Evolutionary conservation across 139 green algal species (phyloP).

Genomic region (Ettlia oleoabundans): DNA sequence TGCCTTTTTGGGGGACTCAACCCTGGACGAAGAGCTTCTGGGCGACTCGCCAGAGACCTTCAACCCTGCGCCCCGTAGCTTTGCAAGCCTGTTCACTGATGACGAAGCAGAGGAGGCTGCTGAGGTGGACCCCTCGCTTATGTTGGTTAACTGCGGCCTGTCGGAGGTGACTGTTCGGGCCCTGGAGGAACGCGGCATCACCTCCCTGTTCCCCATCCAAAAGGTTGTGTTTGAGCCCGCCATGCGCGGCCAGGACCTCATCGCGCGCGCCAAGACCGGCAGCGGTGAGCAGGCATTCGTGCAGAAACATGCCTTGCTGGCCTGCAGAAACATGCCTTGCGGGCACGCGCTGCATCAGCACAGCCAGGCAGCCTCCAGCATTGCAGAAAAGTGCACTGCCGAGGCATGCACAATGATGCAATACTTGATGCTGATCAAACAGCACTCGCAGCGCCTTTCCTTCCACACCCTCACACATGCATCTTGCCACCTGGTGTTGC

Average conservation of each 20-base stretch:
- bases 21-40: constrained; percentile 36
- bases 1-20: background rate
- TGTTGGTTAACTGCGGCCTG: constrained; percentile 80
- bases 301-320: no score
- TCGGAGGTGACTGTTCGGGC: constrained; percentile 66
- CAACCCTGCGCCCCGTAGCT: background rate
- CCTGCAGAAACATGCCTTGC: no score
- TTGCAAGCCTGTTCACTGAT: constrained; percentile 54
- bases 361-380: no score
- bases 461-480: no score
- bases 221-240: constrained; percentile 77
- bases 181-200: constrained; percentile 75
- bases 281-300: constrained; percentile 69
- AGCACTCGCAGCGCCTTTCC: no score
- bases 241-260: constrained; percentile 87
- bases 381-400: no score
- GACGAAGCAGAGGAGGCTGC: constrained; percentile 36
- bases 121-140: constrained; percentile 45
- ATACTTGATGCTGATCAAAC: no score
- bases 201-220: constrained; percentile 87
- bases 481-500: background rate
- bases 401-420: no score
- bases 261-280: constrained; percentile 93
- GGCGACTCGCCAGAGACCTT: constrained; percentile 5
- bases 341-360: no score